phyloP scores from a whole-genome alignment of 139 green algal species.

The Picochlorum costavermella region DNA sequence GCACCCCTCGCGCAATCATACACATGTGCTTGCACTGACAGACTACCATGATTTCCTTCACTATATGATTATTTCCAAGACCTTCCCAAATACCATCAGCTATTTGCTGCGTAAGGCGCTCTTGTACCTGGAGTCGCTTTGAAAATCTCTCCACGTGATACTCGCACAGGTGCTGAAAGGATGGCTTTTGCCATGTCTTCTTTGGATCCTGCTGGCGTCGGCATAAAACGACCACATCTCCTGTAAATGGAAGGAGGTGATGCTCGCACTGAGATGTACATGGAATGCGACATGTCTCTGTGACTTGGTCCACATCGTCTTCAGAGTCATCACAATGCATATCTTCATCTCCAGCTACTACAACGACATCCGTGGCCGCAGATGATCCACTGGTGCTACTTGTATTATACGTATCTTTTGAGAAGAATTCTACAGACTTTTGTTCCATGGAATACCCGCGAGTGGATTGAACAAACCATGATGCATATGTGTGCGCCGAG shows the following conservation, averaged over 20 bases:
- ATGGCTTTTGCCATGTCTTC: no score
- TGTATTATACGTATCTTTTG: no score
- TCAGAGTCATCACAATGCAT: not conserved
- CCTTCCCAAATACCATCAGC: constrained; percentile 1
- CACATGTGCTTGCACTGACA: constrained; percentile 89
- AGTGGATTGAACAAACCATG: constrained; percentile 48
- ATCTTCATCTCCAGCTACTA: constrained; percentile 13
- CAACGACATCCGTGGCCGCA: constrained; percentile 1
- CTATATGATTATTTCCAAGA: constrained; percentile 1
- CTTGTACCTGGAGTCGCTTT: constrained; percentile 79
- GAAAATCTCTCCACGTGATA: constrained; percentile 47
- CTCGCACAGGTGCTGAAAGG: constrained; percentile 11
- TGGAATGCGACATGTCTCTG: not conserved
- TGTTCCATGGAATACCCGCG: constrained; percentile 45
- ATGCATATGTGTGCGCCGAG: constrained; percentile 41
- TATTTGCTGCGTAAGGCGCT: constrained; percentile 72
- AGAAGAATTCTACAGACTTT: no score
- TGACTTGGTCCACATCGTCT: not conserved
- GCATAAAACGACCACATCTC: constrained; percentile 38
- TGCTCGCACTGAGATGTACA: constrained; percentile 90
- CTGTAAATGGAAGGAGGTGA: constrained; percentile 96
- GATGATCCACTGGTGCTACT: not conserved
- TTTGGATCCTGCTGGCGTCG: no score
- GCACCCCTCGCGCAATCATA: constrained; percentile 90
- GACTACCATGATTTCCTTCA: constrained; percentile 59